Conservation (phyloP, 768 basidiomycete species). For the Lactifluus hygrophoroides region DNA sequence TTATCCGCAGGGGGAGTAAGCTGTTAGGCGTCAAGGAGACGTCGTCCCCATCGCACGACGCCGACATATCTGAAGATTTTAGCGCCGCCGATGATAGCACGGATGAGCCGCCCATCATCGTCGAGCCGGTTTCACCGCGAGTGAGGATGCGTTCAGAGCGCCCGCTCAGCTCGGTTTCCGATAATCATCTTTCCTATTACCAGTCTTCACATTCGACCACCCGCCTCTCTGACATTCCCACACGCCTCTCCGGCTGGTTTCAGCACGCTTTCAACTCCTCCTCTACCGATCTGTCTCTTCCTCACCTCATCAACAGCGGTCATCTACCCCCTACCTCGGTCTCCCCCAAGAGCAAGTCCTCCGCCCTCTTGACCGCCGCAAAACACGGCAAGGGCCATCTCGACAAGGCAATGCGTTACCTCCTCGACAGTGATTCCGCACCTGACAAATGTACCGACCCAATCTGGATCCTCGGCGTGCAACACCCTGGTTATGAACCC, state of each 20-base stretch:
- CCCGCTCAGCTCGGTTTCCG: constrained; percentile 39
- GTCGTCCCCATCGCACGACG: constrained; percentile 22
- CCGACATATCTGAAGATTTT: constrained; percentile 25
- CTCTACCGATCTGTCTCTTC: constrained; percentile 62
- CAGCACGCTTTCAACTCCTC: constrained; percentile 69
- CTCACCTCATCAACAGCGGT: constrained; percentile 44
- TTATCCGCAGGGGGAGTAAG: constrained; percentile 17
- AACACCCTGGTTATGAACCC: constrained; percentile 66
- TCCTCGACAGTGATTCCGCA: constrained; percentile 83
- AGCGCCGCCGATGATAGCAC: constrained; percentile 30
- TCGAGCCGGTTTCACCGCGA: constrained; percentile 53
- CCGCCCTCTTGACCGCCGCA: constrained; percentile 56
- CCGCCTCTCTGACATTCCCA: constrained; percentile 61
- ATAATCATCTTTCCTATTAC: constrained; percentile 39
- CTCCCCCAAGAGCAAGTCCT: constrained; percentile 39
- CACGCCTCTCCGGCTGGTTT: constrained; percentile 73
- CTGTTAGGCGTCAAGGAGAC: constrained; percentile 19
- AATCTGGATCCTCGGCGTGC: constrained; percentile 86
- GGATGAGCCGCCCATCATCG: constrained; percentile 54
- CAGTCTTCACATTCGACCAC: constrained; percentile 37
- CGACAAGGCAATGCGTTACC: constrained; percentile 79
- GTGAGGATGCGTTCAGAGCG: constrained; percentile 49
- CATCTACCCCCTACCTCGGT: constrained; percentile 25
- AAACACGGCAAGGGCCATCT: constrained; percentile 68
- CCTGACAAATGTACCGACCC: constrained; percentile 76